A percentile compares a stretch with the other conserved stretches of the same genome.
phyloP scores from a whole-genome alignment of 129 eudicot species.

The Helianthus tuberosus region DNA sequence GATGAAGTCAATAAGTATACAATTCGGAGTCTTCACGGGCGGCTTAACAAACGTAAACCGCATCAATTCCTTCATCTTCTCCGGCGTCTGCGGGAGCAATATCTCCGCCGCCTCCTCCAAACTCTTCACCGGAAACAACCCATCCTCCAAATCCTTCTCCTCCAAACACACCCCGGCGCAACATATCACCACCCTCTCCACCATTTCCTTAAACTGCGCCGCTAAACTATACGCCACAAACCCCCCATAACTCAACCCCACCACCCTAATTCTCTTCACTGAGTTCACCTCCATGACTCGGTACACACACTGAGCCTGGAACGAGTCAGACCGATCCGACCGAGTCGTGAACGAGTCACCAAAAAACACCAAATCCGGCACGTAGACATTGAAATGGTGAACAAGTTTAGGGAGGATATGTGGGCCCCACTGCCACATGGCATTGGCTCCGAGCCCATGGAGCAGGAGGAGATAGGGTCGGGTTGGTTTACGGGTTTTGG shows the following conservation, averaged over 20 bases:
- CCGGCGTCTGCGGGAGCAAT: conserved; percentile 74
- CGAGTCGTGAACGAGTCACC: conserved; percentile 75
- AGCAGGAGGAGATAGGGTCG: conserved; percentile 64
- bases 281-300: conserved; percentile 59
- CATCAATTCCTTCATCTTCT: conserved; percentile 68
- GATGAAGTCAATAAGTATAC: conserved; percentile 67
- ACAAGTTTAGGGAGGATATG: conserved; percentile 40
- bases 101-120: conserved; percentile 73
- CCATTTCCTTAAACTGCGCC: conserved; percentile 50
- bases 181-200: conserved; percentile 80
- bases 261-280: conserved; percentile 52
- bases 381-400: conserved; percentile 73
- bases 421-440: conserved; percentile 81
- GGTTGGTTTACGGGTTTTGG: conserved; percentile 48
- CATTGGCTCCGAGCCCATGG: conserved; percentile 89
- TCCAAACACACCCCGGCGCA: conserved; percentile 87
- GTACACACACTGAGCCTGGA: conserved; percentile 87
- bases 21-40: conserved; percentile 55
- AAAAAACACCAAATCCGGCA: conserved; percentile 83
- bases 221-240: conserved; percentile 88
- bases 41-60: conserved; percentile 60
- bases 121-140: conserved; percentile 68
- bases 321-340: conserved; percentile 64
- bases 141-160: conserved; percentile 69
- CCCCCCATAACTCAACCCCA: conserved; percentile 92